Conservation (phyloP, 371 early-diverging fungal species). For the Blakeslea trispora region DNA sequence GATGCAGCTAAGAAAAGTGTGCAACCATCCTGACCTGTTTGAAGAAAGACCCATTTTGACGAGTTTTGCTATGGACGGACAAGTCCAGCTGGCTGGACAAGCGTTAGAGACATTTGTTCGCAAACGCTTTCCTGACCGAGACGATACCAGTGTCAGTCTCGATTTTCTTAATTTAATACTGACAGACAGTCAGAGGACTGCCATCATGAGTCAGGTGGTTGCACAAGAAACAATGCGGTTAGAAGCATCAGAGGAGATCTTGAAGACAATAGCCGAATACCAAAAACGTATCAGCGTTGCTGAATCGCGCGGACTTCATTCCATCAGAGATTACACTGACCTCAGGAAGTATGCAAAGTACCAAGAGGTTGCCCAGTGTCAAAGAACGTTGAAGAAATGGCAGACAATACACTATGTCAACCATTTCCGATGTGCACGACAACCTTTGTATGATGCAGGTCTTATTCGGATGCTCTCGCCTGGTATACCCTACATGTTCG, state of each 20-base stretch:
- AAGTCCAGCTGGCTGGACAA: conserved; percentile 45
- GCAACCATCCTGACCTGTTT: conserved; percentile 96
- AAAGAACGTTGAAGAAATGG: conserved; percentile 32
- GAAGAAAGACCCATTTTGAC: conserved; percentile 87
- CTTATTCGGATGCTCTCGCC: conserved; percentile 23
- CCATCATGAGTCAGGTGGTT: conserved; percentile 35
- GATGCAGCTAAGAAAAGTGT: conserved; percentile 97
- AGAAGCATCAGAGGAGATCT: conserved; percentile 47
- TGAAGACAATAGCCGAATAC: conserved; percentile 32
- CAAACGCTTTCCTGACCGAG: not conserved
- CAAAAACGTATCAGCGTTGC: conserved; percentile 22
- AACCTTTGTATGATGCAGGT: conserved; percentile 50
- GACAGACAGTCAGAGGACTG: conserved; percentile 18
- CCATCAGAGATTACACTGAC: conserved; percentile 32
- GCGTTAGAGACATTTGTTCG: conserved; percentile 51
- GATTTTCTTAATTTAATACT: conserved; percentile 56
- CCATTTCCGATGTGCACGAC: conserved; percentile 32
- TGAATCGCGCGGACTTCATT: conserved; percentile 35
- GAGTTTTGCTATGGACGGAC: conserved; percentile 69
- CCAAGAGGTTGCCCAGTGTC: conserved; percentile 31
- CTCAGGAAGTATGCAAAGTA: conserved; percentile 39
- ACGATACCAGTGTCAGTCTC: conserved; percentile 22
- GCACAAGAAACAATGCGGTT: conserved; percentile 36
- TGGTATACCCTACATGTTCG: not conserved
- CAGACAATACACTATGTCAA: conserved; percentile 41